Conservation (phyloP, 1,139 yeast species). For the Diutina sp. region DNA sequence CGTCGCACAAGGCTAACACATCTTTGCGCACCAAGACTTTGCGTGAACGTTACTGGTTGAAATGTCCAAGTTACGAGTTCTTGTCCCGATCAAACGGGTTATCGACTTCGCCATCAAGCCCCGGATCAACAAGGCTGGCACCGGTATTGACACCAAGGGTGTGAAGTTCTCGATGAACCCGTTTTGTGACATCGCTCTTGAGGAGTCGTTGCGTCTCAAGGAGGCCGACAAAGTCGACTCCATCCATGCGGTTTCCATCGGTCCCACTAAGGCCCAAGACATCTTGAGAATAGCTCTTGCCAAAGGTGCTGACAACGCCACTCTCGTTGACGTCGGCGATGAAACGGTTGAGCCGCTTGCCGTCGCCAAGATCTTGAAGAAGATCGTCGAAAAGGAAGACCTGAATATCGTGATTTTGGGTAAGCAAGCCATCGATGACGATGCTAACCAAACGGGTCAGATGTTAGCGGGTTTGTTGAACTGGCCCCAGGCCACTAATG, state of each 20-base stretch:
- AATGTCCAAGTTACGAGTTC: constrained; percentile 36
- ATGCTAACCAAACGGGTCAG: constrained; percentile 93
- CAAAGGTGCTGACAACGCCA: constrained; percentile 82
- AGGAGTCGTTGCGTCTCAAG: constrained; percentile 76
- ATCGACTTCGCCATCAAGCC: constrained; percentile 92
- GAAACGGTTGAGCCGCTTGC: constrained; percentile 74
- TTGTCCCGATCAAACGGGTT: constrained; percentile 92
- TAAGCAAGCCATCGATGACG: constrained; percentile 94
- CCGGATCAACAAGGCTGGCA: constrained; percentile 74
- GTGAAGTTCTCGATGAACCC: constrained; percentile 93
- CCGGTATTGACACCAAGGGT: constrained; percentile 83
- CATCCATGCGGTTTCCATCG: constrained; percentile 88
- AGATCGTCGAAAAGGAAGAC: constrained; percentile 57
- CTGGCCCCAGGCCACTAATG: constrained; percentile 98
- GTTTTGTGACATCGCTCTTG: constrained; percentile 91
- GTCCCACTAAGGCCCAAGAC: constrained; percentile 80
- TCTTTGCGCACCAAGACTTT: background rate
- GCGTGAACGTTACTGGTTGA: background rate
- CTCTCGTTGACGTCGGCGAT: constrained; percentile 71
- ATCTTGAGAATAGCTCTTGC: constrained; percentile 84
- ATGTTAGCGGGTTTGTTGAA: constrained; percentile 86
- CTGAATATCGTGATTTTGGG: constrained; percentile 81
- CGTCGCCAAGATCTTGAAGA: constrained; percentile 74
- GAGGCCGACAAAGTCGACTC: constrained; percentile 68
- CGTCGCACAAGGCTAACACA: background rate